These are phyloP conservation scores for Pseudogymnoascus sp. DNA, from an alignment of 2,329 filamentous ascomycete genomes.

Conservation along the genomic window DNA sequence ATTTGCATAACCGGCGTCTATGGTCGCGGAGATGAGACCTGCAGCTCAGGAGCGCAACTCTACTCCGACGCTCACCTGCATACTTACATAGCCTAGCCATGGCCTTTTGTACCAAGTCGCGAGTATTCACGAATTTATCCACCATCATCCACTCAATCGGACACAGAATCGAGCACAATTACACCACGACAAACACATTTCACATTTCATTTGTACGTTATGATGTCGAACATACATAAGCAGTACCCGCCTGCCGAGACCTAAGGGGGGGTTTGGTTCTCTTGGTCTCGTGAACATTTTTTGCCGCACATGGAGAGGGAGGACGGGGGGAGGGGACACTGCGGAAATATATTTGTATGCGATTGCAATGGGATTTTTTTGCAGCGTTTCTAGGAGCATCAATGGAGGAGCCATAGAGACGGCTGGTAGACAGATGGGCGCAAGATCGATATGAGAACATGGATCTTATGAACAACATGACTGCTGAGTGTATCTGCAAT, in stretches of 20 bases:
- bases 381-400: constrained; percentile 5
- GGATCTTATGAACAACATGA: not conserved
- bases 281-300: not conserved
- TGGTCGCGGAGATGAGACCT: not conserved
- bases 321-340: not conserved
- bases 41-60: constrained; percentile 1
- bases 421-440: constrained; percentile 10
- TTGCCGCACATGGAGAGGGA: not conserved
- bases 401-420: not conserved
- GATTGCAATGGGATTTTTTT: not conserved
- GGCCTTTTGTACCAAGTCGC: not conserved
- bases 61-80: not conserved
- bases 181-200: not conserved
- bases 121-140: not conserved
- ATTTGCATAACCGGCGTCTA: not conserved
- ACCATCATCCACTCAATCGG: not conserved
- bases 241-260: not conserved
- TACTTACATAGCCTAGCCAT: not conserved
- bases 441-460: constrained; percentile 10
- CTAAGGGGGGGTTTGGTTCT: not conserved
- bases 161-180: not conserved
- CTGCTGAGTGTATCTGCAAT: not conserved
- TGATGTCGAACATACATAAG: constrained; percentile 6
- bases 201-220: constrained; percentile 4
- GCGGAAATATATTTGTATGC: not conserved